Evolutionary conservation across 2,329 filamentous ascomycete genomes (phyloP).

Genomic region (Lanzia echinophila): DNA sequence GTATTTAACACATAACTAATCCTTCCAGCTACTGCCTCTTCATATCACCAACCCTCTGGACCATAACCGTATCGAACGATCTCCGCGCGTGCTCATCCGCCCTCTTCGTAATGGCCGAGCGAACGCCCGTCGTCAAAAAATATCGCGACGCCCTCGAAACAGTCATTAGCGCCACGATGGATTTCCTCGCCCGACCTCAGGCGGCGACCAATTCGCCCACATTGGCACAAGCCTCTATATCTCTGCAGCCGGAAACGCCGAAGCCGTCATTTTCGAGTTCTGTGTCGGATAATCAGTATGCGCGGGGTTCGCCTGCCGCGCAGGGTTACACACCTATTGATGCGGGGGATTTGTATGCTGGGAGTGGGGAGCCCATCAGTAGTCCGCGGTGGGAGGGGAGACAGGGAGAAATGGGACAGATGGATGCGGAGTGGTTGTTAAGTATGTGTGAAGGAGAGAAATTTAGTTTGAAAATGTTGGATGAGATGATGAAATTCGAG

Average conservation of each 20-base stretch:
- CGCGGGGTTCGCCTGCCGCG: too few relatives aligned
- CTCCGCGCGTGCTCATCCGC: constrained; percentile 37
- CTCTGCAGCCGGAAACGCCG: too few relatives aligned
- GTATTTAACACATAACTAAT: not conserved
- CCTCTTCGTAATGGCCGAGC: constrained; percentile 41
- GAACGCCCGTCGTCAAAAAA: constrained; percentile 37
- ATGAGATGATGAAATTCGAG: constrained; percentile 24
- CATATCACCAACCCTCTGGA: constrained; percentile 23
- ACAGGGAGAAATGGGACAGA: constrained; percentile 23
- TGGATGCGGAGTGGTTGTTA: constrained; percentile 24
- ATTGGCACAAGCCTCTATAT: too few relatives aligned
- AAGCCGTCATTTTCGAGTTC: too few relatives aligned
- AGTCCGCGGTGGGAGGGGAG: constrained; percentile 20
- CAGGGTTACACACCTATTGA: too few relatives aligned
- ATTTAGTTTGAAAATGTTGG: constrained; percentile 20
- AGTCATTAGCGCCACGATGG: constrained; percentile 37
- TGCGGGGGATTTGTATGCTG: too few relatives aligned
- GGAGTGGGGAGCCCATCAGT: not conserved
- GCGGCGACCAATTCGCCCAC: too few relatives aligned
- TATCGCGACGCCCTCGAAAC: constrained; percentile 38
- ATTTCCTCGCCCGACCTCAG: constrained; percentile 23
- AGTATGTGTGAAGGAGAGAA: constrained; percentile 21
- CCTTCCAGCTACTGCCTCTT: constrained; percentile 22
- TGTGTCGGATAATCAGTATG: too few relatives aligned
- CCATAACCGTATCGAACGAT: constrained; percentile 23